Base-by-base conservation (phyloP, 2,329 filamentous ascomycete genomes). In the Gaeumannomyces sp. region DNA sequence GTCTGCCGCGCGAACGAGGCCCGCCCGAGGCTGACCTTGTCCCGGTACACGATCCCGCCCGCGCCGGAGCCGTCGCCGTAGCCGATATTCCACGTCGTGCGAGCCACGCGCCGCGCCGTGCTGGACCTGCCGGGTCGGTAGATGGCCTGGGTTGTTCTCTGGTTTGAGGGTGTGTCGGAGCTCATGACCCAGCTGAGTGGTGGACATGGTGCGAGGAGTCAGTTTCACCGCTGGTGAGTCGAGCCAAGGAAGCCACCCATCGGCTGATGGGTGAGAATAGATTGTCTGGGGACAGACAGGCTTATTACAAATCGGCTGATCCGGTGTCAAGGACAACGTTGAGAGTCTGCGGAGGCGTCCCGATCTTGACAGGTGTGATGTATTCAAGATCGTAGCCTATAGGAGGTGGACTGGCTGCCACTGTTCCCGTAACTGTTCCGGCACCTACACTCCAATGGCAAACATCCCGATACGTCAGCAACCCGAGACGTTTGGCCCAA, bases 61-160 rank as follows among this genome's bases (percentile, higher is more conserved):
- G 77, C 77, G 3, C 71, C 71, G 60, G 74, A 78, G 22, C 75
- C 76, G 63, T 82, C 79, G 7, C 76, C 78, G 62, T 81, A 81
- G 3, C 64, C 68, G 64, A 81, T 80, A 29, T 68, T 65, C 76
- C 78, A 81, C 1, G 73, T 68, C 19, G 25, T 71, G 68, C 29
- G 77, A 74, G 3, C 61, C 63, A 61, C 77, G 62, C 64, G 68
- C 67, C 72, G 69, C 4, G 78, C 72, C 4, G 76, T 77, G n/a
- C 72, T 76, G 66, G 76, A 79, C 58, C 73, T 71, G 14, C 62
- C 62, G 7, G 77, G 75, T 58, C 74, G 69, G 67, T 77, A 81
- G 45, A 76, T 64, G 16, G 71, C 69, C 60, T 80, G 78, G 2
- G 76, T 76, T 27, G 70, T 71, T n/a, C 75, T 69, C 60, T 78